Evolutionary conservation across 805 yeast genomes (phyloP).

Genomic region (Blastobotrys parvus): DNA sequence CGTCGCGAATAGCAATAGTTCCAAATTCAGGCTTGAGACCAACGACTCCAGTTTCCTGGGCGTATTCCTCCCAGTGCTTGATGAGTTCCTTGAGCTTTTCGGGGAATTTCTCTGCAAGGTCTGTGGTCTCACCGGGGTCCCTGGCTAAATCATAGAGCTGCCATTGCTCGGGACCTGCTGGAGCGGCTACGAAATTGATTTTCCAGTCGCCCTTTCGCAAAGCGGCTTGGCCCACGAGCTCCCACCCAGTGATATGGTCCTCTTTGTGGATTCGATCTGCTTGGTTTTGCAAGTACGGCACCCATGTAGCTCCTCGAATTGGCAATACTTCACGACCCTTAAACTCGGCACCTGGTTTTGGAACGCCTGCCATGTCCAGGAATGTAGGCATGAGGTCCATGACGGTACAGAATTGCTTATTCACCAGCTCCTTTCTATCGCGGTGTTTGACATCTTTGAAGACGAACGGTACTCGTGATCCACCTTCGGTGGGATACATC

Average conservation of each 20-base stretch:
- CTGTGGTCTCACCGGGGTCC: conserved; percentile 46
- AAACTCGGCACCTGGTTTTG: conserved; percentile 19
- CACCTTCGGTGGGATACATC: conserved; percentile 54
- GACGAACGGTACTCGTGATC: conserved; percentile 49
- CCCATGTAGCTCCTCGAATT: conserved; percentile 43
- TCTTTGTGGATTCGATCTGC: conserved; percentile 25
- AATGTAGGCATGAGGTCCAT: conserved; percentile 55
- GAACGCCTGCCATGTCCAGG: conserved; percentile 40
- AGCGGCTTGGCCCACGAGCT: conserved; percentile 49
- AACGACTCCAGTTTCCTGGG: conserved; percentile 26
- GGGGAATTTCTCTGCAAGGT: conserved; percentile 33
- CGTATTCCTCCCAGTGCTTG: conserved; percentile 43
- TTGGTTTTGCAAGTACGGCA: conserved; percentile 7
- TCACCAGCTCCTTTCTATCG: conserved; percentile 13
- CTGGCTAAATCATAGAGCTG: conserved; percentile 29
- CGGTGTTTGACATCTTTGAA: conserved; percentile 21
- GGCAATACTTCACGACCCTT: conserved; percentile 37
- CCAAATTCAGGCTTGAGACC: conserved; percentile 3
- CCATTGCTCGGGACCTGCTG: conserved; percentile 44
- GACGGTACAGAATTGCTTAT: conserved; percentile 41
- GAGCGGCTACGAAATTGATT: conserved; percentile 41
- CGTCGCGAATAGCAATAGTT: conserved; percentile 1
- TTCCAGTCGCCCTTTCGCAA: conserved; percentile 43
- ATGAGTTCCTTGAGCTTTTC: conserved; percentile 35
- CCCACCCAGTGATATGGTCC: conserved; percentile 42